Base-by-base conservation (phyloP, 2,329 filamentous ascomycete species). In the Talaromyces rugulosus region DNA sequence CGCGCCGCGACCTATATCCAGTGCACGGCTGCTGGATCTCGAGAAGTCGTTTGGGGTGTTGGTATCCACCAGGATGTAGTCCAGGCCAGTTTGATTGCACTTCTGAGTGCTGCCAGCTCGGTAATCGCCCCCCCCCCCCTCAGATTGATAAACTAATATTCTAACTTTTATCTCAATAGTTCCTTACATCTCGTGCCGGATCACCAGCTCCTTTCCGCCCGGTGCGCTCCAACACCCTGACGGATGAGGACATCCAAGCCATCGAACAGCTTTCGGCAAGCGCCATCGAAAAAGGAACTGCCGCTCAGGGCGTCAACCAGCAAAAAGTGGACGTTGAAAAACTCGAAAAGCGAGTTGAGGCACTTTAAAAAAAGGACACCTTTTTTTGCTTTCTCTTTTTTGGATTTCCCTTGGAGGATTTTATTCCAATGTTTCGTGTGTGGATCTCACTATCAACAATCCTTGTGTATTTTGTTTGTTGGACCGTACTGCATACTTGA, bases 1-100 rank as follows among this genome's bases (percentile, higher is more conserved):
- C 96, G 96, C 81, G 94, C 94, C n/a, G 94, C 92, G 1, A 91
- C 93, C 2, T 98, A 96, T 74, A 96, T 98, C 66, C 91, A 97
- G 76, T 96, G 92, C 77, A 92, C 85, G 31, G 83, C 87, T 23
- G 78, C 84, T 4, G 86, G 85, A 54, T 88, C 83, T 65, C 84
- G 84, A 59, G 62, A 65, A 2, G 89, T 86, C 70, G 89, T 96
- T 2, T 96, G 92, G 92, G 92, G 92, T 68, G 89, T 96, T 6
- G 92, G 91, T 36, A 91, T 97, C 68, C 91, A 97, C 74, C 89
- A 94, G 74, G 94, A 96, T 80, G 91, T 96, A 64, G 91, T 96
- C 23, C 91, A 96, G 76, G 92, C 91, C 69, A 93, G 89, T 75
- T 84, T 97, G 71, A 90, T 92, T 74, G 93, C 93, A 62, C 81